phyloP scores from a whole-genome alignment of 768 basidiomycete species.

The Calocybe gangraenosa region DNA sequence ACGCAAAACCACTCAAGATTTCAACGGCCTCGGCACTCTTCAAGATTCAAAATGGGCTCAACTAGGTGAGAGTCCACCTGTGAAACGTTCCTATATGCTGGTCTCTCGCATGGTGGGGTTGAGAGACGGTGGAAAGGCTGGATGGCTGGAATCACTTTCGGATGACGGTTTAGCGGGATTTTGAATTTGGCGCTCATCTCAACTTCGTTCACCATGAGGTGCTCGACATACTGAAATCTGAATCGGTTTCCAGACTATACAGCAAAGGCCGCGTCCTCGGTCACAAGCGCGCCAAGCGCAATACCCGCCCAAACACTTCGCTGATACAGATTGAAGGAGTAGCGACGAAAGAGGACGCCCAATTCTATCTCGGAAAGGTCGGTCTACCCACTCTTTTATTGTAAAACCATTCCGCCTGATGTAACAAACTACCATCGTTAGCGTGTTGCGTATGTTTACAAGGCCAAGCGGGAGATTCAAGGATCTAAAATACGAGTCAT shows the following conservation, averaged over 20 bases:
- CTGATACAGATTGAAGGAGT: conserved; percentile 98
- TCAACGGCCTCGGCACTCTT: conserved; percentile 43
- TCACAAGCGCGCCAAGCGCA: conserved; percentile 98
- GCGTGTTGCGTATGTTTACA: conserved; percentile 98
- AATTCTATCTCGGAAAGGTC: conserved; percentile 99
- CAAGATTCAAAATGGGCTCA: conserved; percentile 69
- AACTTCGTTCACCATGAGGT: not conserved
- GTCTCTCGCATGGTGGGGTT: conserved; percentile 9
- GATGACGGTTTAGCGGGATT: conserved; percentile 17
- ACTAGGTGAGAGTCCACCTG: conserved; percentile 59
- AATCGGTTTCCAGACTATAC: conserved; percentile 67
- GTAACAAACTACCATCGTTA: conserved; percentile 23
- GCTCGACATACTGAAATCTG: conserved; percentile 14
- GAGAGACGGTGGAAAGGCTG: conserved; percentile 32
- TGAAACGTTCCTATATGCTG: conserved; percentile 14
- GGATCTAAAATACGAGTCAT: conserved; percentile 97
- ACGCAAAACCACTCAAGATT: conserved; percentile 33
- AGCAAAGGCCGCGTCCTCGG: conserved; percentile 94
- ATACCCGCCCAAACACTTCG: conserved; percentile 92
- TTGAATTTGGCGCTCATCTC: not conserved
- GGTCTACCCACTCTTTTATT: conserved; percentile 17
- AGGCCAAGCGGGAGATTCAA: conserved; percentile 89
- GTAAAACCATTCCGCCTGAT: not conserved
- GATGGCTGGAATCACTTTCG: conserved; percentile 31
- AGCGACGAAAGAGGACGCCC: conserved; percentile 86